Evolutionary conservation across 1,284 basidiomycete genomes (phyloP), one percentile per base, ranked within the genome.

Genomic region (Leccinum variabile): DNA sequence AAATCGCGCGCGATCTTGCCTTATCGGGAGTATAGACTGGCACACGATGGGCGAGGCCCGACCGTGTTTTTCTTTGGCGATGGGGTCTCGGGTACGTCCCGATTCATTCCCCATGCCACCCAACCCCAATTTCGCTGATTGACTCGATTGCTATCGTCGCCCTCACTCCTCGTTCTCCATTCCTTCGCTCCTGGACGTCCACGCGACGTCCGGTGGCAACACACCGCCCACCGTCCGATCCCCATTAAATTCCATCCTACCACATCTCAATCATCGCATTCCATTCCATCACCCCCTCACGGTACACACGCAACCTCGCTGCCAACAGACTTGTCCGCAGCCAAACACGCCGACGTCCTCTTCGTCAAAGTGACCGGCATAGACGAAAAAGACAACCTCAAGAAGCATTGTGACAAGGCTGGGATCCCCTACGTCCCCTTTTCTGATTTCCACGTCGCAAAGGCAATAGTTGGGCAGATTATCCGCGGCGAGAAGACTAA

Each of bases 31-130:
- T 60, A 72, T 3, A 63, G 70, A 63, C 81, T 87, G 25, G 77
- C 82, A 35, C 82, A 96, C 49, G 72, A 82, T 3, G 75, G 86
- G 5, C 66, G 49, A 62, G 86, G 88, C 14, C 95, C 95, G 3
- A 89, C 85, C 1, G 80, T 96, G 16, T 95, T 97, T 78, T 97
- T 97, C 84, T 95, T 96, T 68, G 95, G 95, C 1, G 95, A 98
- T 73, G 95, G 95, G 54, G 95, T 97, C 59, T 94, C 91, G 63
- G 92, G 92, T 90, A 61, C 55, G 83, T 75, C 18, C 3, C 56
- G 57, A 30, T n/a, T 49, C 46, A 49, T 49, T 22, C 25, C 32
- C 7, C n/a, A 41, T 41, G 37, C 11, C 7, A 32, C 18, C 35
- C 16, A 16, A 16, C 3, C 16, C 6, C n/a, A 9, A 28, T n/a